Evolutionary conservation across 2,329 filamentous ascomycete species (phyloP), one percentile per base, ranked within the genome.

Genomic region (Macroventuria anomochaeta): DNA sequence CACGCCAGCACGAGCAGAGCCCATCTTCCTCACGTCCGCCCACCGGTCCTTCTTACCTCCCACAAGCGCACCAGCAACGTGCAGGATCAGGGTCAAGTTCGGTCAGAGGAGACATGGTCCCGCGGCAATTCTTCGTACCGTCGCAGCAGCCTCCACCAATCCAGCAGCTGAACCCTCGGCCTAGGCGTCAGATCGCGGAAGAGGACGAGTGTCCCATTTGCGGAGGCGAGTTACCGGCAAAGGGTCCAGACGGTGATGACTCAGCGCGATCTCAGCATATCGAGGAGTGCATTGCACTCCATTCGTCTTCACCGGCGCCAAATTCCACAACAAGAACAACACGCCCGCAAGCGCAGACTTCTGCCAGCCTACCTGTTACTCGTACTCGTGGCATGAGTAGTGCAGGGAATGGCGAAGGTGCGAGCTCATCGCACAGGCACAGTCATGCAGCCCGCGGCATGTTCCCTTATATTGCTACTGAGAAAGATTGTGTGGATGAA

Each of bases 171-270:
- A 65, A 64, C 11, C 50, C 60, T 15, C 62, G 61, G 0, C 68
- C 64, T 3, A 51, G 68, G 17, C 62, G 66, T 18, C 63, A 72
- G 46, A 70, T 80, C 11, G 62, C 71, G 2, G 90, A 93, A 69
- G 89, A 92, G 67, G 89, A 93, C 68, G 88, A 91, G 64, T 93
- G 90, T 57, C 89, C 89, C 0, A 83, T 93, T 37, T 93, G 90
- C 64, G 88, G 90, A 65, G 76, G 79, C 31, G 88, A 91, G 73
- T 79, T 92, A 3, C 88, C 89, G 0, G 81, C 84, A 2, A 73
- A 70, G 47, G 71, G 65, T 4, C 63, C 67, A 1, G 58, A 71
- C 20, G 72, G 71, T 7, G 76, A 76, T 13, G 76, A 79, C 18
- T 56, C 62, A 1, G 67, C 69, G 3, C 72, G 80, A 21, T 77